phyloP scores from a whole-genome alignment of 2,329 filamentous ascomycete species.

The Penicillium sp. region DNA sequence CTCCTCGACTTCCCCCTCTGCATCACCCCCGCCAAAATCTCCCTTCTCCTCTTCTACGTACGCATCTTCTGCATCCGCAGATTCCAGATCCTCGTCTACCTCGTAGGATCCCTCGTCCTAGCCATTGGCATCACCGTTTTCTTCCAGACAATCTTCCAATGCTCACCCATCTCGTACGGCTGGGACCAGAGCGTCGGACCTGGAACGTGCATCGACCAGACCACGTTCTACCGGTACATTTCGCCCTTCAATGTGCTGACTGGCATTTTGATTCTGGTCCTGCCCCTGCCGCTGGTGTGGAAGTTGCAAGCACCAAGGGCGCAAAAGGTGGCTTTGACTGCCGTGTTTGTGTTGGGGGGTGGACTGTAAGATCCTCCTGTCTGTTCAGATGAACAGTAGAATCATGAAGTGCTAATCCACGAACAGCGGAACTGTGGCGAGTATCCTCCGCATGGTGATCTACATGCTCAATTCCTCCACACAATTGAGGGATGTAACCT shows the following conservation, averaged over 20 bases:
- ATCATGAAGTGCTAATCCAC: background rate
- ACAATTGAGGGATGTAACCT: conserved; percentile 14
- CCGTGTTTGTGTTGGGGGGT: conserved; percentile 26
- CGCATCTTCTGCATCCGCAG: conserved; percentile 24
- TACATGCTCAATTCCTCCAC: conserved; percentile 10
- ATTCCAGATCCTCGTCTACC: conserved; percentile 20
- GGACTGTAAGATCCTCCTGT: conserved; percentile 19
- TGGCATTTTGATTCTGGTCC: conserved; percentile 7
- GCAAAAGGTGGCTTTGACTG: conserved; percentile 24
- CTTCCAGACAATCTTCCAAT: conserved; percentile 28
- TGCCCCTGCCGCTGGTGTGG: conserved; percentile 20
- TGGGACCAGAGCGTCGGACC: conserved; percentile 18
- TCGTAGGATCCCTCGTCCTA: conserved; percentile 21
- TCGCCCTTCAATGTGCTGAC: conserved; percentile 19
- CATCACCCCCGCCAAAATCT: conserved; percentile 27
- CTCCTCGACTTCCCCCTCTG: conserved; percentile 26
- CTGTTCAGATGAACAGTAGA: no score
- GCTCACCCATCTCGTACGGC: conserved; percentile 19
- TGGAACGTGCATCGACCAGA: conserved; percentile 22
- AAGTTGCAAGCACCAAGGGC: conserved; percentile 8
- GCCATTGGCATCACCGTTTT: conserved; percentile 21
- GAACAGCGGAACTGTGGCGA: conserved; percentile 22
- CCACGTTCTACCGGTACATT: conserved; percentile 20
- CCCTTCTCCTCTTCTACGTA: conserved; percentile 28
- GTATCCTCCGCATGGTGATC: conserved; percentile 18